These are phyloP conservation scores for Boletus rex-veris DNA, from an alignment of 768 basidiomycete genomes.

Conservation along the genomic window DNA sequence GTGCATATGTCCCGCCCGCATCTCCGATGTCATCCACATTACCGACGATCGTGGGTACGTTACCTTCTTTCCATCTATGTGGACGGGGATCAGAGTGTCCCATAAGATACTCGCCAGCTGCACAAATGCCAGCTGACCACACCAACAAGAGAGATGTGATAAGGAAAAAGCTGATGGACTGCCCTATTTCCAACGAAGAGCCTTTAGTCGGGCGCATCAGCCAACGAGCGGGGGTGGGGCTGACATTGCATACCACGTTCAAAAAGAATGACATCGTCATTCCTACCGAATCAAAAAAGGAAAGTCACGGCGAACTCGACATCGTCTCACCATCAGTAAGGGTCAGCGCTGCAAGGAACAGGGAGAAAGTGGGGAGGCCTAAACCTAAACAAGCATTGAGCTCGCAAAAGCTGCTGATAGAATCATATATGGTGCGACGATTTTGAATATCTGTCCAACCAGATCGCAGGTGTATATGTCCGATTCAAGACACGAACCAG, in stretches of 20 bases:
- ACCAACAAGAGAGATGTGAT: slow-evolving; percentile 75
- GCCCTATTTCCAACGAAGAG: slow-evolving; percentile 88
- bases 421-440: slow-evolving; percentile 75
- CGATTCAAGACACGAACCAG: slow-evolving; percentile 42
- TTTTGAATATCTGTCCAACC: slow-evolving; percentile 65
- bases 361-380: slow-evolving; percentile 71
- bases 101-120: slow-evolving; percentile 70
- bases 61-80: slow-evolving; percentile 19
- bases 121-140: slow-evolving; percentile 77
- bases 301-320: background rate
- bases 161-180: slow-evolving; percentile 84
- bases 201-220: slow-evolving; percentile 37
- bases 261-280: slow-evolving; percentile 86
- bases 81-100: slow-evolving; percentile 27
- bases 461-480: background rate
- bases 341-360: slow-evolving; percentile 73
- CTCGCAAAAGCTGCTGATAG: slow-evolving; percentile 63
- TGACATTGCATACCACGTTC: slow-evolving; percentile 56
- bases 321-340: slow-evolving; percentile 31
- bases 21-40: slow-evolving; percentile 1
- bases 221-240: background rate
- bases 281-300: slow-evolving; percentile 37
- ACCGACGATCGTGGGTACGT: slow-evolving; percentile 25
- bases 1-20: slow-evolving; percentile 1
- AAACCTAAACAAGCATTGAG: slow-evolving; percentile 65